Evolutionary conservation across 78 protist genomes (phyloP), one percentile per base, ranked within the genome.

Genomic region (Dictyostelium intermedium): DNA sequence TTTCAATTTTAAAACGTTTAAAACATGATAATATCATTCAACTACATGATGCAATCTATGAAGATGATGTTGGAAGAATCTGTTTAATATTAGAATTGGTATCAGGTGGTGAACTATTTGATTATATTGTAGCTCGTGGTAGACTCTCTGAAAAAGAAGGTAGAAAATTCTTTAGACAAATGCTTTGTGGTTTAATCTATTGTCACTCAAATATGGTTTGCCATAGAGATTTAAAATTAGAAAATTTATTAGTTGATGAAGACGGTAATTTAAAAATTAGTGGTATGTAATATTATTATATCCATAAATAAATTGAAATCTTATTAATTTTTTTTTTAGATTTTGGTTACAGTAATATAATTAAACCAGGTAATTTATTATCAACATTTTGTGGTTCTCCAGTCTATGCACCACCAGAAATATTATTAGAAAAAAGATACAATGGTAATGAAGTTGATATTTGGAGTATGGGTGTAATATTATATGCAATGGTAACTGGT

Each of bases 301-400:
- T n/a, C n/a, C n/a, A n/a, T n/a, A n/a, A n/a, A n/a, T n/a, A n/a
- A n/a, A n/a, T n/a, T n/a, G n/a, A n/a, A n/a, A n/a, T n/a, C n/a
- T n/a, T 25, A 9, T 79, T 27, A 37, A 84, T 32, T 74, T 63
- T 35, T 85, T 78, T 69, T 27, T 85, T 63, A 80, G 99, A 98
- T 74, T 98, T 98, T 95, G 99, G 99, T 8, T 95, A 97, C 43
- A 63, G 89, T 66, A 92, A 85, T 92, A 74, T 79, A 3, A 30
- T 92, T 32, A 92, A 69, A 70, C 97, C 96, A 23, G 98, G 96
- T 27, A 35, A 69, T 37, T 83, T 91, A 39, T n/a, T 96, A 35
- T 85, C 95, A 81, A 97, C 98, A 9, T 92, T 84, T 72, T 97
- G 98, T 63, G 98, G 98, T n/a, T 96, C 97, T 32, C 98, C 98